Evolutionary conservation across 371 early-diverging fungal species (phyloP), one percentile per base, ranked within the genome.

Genomic region (Syncephalastrum contaminatum): DNA sequence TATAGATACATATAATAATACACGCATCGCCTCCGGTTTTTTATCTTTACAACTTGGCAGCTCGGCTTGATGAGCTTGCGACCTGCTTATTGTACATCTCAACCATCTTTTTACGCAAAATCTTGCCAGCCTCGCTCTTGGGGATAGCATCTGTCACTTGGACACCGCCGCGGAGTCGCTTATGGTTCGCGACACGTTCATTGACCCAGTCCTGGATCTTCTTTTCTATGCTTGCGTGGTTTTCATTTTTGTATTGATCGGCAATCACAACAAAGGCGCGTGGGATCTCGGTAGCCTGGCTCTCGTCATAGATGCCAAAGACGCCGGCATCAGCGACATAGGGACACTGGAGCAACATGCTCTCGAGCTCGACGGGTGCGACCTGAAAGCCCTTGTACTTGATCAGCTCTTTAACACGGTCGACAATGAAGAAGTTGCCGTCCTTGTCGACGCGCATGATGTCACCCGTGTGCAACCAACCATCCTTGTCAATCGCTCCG

Each of bases 401-500:
- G 59, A 91, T 89, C 46, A 91, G 61, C 60, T 91, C 91, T 62
- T 91, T 91, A 44, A 86, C 69, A 13, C 92, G 82, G 53, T 89
- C 90, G 6, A 84, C 78, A 12, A 89, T 77, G 52, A 64, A 85
- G 53, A 88, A 84, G 0, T 81, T 80, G 18, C 63, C 53, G 3
- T 83, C 43, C 13, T 63, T 53, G 56, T 87, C 84, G 10, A 80
- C 76, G 18, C 76, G 64, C 1, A 81, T 93, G 19, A 95, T 68
- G 58, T 96, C 96, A 21, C 93, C 94, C 0, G 91, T 92, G 45
- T 86, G 89, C 60, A 93, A 64, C 74, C 84, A 95, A 1, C 89
- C 90, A 20, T 85, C 83, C 0, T 58, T 6, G 53, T 86, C 87
- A 56, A 95, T 82, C 0, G 87, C 80, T 1, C 81, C 82, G 15